Base-by-base conservation (phyloP, 805 yeast species). In the Teunomyces cretensis region DNA sequence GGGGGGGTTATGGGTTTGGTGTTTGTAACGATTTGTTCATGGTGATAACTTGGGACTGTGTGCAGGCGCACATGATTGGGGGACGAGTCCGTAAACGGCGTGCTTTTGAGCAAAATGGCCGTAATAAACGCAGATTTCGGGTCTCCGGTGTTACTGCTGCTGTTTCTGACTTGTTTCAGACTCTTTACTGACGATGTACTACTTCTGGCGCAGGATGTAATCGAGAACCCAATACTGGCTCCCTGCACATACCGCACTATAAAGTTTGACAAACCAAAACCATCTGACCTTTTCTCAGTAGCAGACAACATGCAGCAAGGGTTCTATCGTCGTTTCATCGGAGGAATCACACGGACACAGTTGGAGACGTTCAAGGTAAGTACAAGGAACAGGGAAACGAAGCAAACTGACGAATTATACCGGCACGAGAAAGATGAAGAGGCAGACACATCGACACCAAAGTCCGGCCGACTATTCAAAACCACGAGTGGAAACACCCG, bases 311-410 rank as follows among this genome's bases (percentile, higher is more conserved):
- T 39, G 43, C 43, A 53, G 15, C 42, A 44, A 38, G 51, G 54
- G 14, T 51, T 48, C 52, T 62, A 67, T 46, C 58, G 64, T 40
- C 61, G 60, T 41, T 65, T 70, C 32, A 48, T 68, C 6, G 66
- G 67, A 7, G 68, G 67, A 4, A 60, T 71, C 32, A 67, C 74
- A 9, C 58, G 76, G 45, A 72, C 76, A 1, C 75, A 70, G 58
- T 64, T 72, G 42, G 77, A 72, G 44, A 70, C 77, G 0, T 64
- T 60, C 14, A 72, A 72, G 55, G 76, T 71, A 66, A 47, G 75
- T 67, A 33, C n/a, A 28, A 28, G 14, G 49, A 6, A 7, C 19
- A 14, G 9, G 5, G 15, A 13, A 30, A 30, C 8, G 15, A n/a
- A 9, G 15, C 16, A n/a, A 13, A n/a, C n/a, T n/a, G n/a, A n/a